phyloP scores from a whole-genome alignment of 2,329 filamentous ascomycete species.

The Epichloe sibirici region DNA sequence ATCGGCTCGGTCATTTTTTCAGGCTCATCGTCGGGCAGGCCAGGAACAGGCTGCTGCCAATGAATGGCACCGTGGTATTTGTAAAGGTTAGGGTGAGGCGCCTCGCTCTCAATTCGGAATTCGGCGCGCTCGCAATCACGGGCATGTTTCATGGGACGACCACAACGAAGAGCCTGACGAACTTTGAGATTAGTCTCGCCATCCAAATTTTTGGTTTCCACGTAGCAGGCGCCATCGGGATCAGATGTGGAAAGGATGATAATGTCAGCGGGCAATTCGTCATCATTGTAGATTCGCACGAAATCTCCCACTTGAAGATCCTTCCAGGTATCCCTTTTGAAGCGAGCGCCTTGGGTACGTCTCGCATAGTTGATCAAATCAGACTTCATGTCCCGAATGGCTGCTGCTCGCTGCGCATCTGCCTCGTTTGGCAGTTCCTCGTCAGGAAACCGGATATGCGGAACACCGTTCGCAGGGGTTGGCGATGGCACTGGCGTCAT shows the following conservation, averaged over 20 bases:
- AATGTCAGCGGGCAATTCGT: conserved; percentile 87
- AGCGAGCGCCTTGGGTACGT: conserved; percentile 58
- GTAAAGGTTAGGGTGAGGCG: conserved; percentile 87
- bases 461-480: conserved; percentile 31
- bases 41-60: conserved; percentile 65
- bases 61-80: conserved; percentile 82
- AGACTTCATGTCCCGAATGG: conserved; percentile 34
- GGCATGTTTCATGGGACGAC: conserved; percentile 72
- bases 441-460: conserved; percentile 28
- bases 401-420: conserved; percentile 22
- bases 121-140: conserved; percentile 82
- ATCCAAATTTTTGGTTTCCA: conserved; percentile 96
- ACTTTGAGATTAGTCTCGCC: conserved; percentile 97
- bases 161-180: conserved; percentile 77
- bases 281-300: conserved; percentile 89
- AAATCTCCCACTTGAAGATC: conserved; percentile 92
- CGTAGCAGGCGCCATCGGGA: conserved; percentile 85
- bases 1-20: conserved; percentile 85
- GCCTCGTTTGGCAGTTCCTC: conserved; percentile 25
- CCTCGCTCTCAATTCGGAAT: conserved; percentile 82
- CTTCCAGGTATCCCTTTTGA: conserved; percentile 93
- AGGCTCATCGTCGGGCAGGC: conserved; percentile 46
- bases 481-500: conserved; percentile 94
- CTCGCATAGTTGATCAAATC: conserved; percentile 62
- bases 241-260: conserved; percentile 90